Evolutionary conservation across 2,329 filamentous ascomycete species (phyloP), one percentile per base, ranked within the genome.

Genomic region (Penicillium sp.): DNA sequence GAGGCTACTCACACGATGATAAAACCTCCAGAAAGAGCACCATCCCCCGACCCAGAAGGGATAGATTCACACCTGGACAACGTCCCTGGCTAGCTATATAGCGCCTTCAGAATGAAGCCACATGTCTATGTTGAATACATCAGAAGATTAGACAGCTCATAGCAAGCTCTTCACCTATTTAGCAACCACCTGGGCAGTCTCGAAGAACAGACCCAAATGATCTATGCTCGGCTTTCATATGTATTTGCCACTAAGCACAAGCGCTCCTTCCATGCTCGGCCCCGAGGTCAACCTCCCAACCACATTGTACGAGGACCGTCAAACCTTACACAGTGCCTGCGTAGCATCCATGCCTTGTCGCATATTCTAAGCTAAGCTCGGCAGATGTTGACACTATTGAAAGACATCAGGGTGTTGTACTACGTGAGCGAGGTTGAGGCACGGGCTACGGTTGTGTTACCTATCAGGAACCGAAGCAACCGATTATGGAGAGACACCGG

Each of bases 371-470:
- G 51, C 31, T 49, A n/a, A 48, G 7, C 60, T 60, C 54, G 34
- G 55, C 34, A 51, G 58, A 68, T 55, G 60, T 64, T 58, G 62
- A 62, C 37, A 67, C 66, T 31, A 60, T 65, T 59, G 54, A 56
- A 63, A 65, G 53, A 60, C 17, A n/a, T 54, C 20, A 61, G 28
- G 38, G 50, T 47, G 45, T 63, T 48, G 43, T 61, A 61, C 58
- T 28, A 20, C 34, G 51, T 35, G 38, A 15, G 47, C 51, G 25
- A 54, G 56, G 59, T 45, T 15, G 42, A 45, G 42, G n/a, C 42
- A 45, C 7, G 12, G 42, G 22, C 34, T 14, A 42, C 53, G 31
- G 12, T 31, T 31, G 31, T 31, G 31, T 3, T 31, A 31, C 31
- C 31, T 31, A 31, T 31, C 31, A 31, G 31, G 31, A 10, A 31